Evolutionary conservation across 2,329 filamentous ascomycete genomes (phyloP).

Genomic region (Neonectria magnoliae): DNA sequence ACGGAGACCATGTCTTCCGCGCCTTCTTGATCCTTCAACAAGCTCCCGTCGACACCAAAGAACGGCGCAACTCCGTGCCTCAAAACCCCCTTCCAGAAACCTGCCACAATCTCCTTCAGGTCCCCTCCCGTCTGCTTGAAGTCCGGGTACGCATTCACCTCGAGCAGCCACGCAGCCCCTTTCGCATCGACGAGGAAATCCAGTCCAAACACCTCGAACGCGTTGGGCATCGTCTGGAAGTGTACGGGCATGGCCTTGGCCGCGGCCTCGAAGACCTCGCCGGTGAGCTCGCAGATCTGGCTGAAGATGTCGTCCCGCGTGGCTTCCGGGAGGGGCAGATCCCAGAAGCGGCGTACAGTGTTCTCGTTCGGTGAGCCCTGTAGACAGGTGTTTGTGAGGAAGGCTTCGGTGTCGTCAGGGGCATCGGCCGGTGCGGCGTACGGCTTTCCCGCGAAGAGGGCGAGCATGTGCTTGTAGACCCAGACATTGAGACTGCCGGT

Average conservation of each 20-base stretch:
- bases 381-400: conserved; percentile 95
- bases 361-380: conserved; percentile 71
- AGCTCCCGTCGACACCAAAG: conserved; percentile 58
- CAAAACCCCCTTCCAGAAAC: conserved; percentile 81
- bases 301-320: conserved; percentile 73
- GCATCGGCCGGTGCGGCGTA: conserved; percentile 74
- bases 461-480: conserved; percentile 91
- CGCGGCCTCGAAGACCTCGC: conserved; percentile 86
- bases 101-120: conserved; percentile 75
- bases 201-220: conserved; percentile 91
- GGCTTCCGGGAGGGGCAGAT: conserved; percentile 58
- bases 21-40: conserved; percentile 36
- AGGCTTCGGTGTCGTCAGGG: conserved; percentile 69
- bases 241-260: conserved; percentile 85
- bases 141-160: conserved; percentile 96
- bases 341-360: conserved; percentile 80
- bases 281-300: conserved; percentile 79
- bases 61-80: conserved; percentile 73
- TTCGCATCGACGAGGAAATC: conserved; percentile 84
- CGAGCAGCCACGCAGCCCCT: conserved; percentile 78
- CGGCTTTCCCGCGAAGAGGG: conserved; percentile 82
- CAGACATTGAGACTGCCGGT: conserved; percentile 81
- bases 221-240: conserved; percentile 89
- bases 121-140: conserved; percentile 93
- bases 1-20: conserved; percentile 62